Percentiles rank a stretch among this genome's conserved stretches.
phyloP scores from a whole-genome alignment of 768 basidiomycete genomes.

The Pisolithus orientalis region DNA sequence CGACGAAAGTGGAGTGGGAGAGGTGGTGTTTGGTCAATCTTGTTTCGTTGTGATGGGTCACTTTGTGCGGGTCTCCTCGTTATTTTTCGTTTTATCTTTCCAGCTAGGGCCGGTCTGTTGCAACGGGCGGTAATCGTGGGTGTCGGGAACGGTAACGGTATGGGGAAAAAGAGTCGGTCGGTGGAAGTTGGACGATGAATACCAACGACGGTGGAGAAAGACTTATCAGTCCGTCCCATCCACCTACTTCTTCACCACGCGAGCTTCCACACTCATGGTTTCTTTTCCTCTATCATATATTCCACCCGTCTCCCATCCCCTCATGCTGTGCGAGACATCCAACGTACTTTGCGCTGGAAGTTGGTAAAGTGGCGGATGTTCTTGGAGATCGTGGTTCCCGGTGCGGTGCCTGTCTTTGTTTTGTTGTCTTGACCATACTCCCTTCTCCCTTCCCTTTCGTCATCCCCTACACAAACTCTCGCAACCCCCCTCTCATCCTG shows the following conservation, averaged over 20 bases:
- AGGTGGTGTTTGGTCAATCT: slow-evolving; percentile 7
- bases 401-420: background rate
- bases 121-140: background rate
- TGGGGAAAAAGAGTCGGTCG: background rate
- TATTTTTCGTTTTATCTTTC: slow-evolving; percentile 21
- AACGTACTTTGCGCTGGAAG: background rate
- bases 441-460: background rate
- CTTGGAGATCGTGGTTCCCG: background rate
- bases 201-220: slow-evolving; percentile 17
- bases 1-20: background rate
- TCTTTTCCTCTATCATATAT: slow-evolving; percentile 4
- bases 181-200: background rate
- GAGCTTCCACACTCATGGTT: slow-evolving; percentile 8
- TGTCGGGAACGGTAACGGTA: background rate
- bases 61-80: slow-evolving; percentile 25
- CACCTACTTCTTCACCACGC: slow-evolving; percentile 22
- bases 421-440: background rate
- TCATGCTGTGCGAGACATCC: slow-evolving; percentile 2
- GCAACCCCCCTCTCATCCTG: too few species aligned
- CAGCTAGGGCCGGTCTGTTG: background rate
- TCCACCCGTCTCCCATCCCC: slow-evolving; percentile 3
- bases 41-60: slow-evolving; percentile 13
- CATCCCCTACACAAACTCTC: slow-evolving; percentile 21
- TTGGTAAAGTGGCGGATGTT: background rate
- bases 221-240: slow-evolving; percentile 32